Base-by-base conservation (phyloP, 2,329 filamentous ascomycete species). In the Mariannaea elegans region DNA sequence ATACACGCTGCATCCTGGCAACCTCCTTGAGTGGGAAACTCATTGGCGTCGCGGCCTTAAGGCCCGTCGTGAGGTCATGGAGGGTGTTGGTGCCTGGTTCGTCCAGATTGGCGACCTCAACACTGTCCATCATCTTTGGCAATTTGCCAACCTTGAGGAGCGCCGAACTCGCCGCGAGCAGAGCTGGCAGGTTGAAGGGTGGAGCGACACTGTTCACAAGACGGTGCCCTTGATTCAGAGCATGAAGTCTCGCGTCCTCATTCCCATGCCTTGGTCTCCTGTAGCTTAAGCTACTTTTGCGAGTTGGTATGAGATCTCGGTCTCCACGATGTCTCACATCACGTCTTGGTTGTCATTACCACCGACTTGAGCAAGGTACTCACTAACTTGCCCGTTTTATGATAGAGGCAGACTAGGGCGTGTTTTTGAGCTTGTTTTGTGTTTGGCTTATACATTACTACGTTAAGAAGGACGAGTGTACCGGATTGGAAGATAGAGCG, bases 41-140 rank as follows among this genome's bases (percentile, higher is more conserved):
- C 95, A 99, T 79, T 99, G 95, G 95, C 87, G 96, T 62, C 89
- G 92, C 65, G 95, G 95, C 23, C 85, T 99, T 54, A 91, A 92
- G 78, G 95, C 95, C 2, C 87, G 95, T 50, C 87, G 93, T 48
- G 93, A 98, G 78, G 94, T 98, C 55, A 99, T 99, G 95, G 95
- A 99, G 78, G 95, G 95, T 13, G 94, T 97, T 1, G 94, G 94
- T 29, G 95, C 95, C 7, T 99, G 95, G 95, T 99, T 99, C 72
- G 94, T 97, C 38, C 95, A 99, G 80, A 94, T 99, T 71, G 95
- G 95, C 62, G 94, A 97, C 53, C 84, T 99, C 64, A 99, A 99
- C 81, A 97, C 93, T 0, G 95, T 99, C 31, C 94, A 99, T 77
- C 94, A 98, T 76, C 84, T 99, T 19, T 99, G 95, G 95, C 95